Base-by-base conservation (phyloP, 1,139 yeast genomes). In the Suhomyces coccinellae region DNA sequence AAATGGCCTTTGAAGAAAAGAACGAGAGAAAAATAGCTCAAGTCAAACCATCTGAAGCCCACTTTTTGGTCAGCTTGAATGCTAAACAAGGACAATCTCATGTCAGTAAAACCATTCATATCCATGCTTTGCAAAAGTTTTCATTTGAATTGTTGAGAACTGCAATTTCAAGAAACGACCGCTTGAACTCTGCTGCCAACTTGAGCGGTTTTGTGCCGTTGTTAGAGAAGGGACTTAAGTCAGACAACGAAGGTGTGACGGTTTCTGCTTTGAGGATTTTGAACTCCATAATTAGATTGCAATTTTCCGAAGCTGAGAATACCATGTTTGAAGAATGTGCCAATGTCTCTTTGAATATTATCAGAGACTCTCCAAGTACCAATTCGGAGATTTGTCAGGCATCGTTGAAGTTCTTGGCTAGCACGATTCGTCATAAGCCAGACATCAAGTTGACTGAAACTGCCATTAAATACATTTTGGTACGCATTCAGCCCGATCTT, bases 321-420 rank as follows among this genome's bases (percentile, higher is more conserved):
- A 73, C 71, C 14, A 64, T 74, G 36, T 82, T 85, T 65, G 78
- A 79, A 49, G 62, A 74, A 20, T 80, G 85, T 58, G 80, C 88
- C 1, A 75, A 84, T 61, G 77, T 79, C 39, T 82, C 89, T 0
- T 69, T 91, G 49, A 78, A 70, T 17, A 75, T 89, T 33, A 77
- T 93, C 43, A 84, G 84, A 57, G 86, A 86, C 49, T 80, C 87
- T 40, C 91, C 97, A 4, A 71, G 83, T 2, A 89, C 97, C 0
- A 84, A 83, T 45, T 75, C 85, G 22, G 96, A 88, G 46, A 64
- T 91, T n/a, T 85, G 91, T 59, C 98, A 91, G 63, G 79, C 87
- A 8, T 78, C 91, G 44, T 74, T 91, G 58, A 83, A 84, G 56
- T 87, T 84, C 54, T 68, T 93, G 49, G 80, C 97, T 2, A 74